phyloP scores from a whole-genome alignment of 2,329 filamentous ascomycete species.

The Macroventuria anomochaeta region DNA sequence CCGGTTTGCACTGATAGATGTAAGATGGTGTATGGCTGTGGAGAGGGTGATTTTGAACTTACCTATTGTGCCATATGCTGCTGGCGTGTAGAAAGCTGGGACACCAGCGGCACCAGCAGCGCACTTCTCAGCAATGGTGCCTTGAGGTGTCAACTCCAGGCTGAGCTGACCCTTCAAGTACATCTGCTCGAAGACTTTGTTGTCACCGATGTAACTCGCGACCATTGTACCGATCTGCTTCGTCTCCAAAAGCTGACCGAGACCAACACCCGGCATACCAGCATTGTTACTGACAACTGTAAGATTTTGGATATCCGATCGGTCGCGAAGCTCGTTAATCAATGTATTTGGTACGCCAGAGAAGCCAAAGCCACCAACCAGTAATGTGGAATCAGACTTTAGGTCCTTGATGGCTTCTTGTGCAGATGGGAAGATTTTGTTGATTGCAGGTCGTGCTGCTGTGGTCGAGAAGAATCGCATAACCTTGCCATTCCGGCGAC shows the following conservation, averaged over 20 bases:
- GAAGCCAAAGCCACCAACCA: slow-evolving; percentile 50
- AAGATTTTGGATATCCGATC: slow-evolving; percentile 53
- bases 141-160: slow-evolving; percentile 78
- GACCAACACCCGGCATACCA: slow-evolving; percentile 71
- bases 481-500: slow-evolving; percentile 39
- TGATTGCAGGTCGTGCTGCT: slow-evolving; percentile 43
- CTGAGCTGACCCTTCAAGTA: slow-evolving; percentile 77
- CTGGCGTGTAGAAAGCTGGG: slow-evolving; percentile 81
- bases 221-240: slow-evolving; percentile 76
- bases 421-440: slow-evolving; percentile 49
- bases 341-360: slow-evolving; percentile 50
- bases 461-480: slow-evolving; percentile 47
- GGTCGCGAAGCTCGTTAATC: slow-evolving; percentile 49
- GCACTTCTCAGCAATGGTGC: slow-evolving; percentile 74
- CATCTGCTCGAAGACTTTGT: slow-evolving; percentile 76
- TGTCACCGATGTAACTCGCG: slow-evolving; percentile 77
- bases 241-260: slow-evolving; percentile 71
- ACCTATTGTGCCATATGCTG: slow-evolving; percentile 67
- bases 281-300: slow-evolving; percentile 85
- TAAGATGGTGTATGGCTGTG: slow-evolving; percentile 3
- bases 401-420: slow-evolving; percentile 49
- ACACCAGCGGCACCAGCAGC: slow-evolving; percentile 77
- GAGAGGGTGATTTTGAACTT: slow-evolving; percentile 6
- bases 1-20: slow-evolving; percentile 63
- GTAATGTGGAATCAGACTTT: slow-evolving; percentile 46